Evolutionary conservation across 2,329 filamentous ascomycete genomes (phyloP).

Genomic region (Venturia carpophila): DNA sequence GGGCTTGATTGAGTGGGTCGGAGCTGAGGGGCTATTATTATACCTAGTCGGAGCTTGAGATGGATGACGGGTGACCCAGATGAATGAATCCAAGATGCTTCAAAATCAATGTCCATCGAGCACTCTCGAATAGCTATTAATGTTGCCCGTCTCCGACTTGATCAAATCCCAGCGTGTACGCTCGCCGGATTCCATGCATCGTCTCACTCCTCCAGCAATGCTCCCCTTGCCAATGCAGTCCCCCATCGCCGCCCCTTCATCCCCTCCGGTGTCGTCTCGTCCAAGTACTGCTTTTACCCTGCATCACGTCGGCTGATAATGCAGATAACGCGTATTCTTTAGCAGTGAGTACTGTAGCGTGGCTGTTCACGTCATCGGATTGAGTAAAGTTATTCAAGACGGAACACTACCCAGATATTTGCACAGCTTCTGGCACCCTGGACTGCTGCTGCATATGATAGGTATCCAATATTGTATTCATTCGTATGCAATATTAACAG

Average conservation of each 20-base stretch:
- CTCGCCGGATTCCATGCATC: neutral
- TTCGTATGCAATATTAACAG: neutral
- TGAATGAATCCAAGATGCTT: neutral
- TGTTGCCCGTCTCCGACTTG: neutral
- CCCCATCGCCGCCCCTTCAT: neutral
- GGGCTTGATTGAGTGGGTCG: neutral
- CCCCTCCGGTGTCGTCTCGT: neutral
- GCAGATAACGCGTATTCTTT: neutral
- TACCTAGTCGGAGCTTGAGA: neutral
- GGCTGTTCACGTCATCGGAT: neutral
- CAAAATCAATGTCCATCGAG: neutral
- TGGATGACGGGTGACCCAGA: neutral
- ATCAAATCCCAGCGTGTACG: neutral
- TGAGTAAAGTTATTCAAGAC: neutral
- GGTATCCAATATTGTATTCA: neutral
- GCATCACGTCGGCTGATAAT: neutral
- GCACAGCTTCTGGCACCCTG: neutral
- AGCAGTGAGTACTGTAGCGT: neutral
- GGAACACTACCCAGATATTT: neutral
- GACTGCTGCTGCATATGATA: neutral
- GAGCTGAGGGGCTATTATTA: neutral
- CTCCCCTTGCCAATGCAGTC: neutral
- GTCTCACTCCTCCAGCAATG: neutral
- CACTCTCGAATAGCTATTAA: neutral
- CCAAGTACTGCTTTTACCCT: neutral